These are phyloP conservation scores for Galerina sulciceps DNA, from an alignment of 768 basidiomycete genomes.

Conservation along the genomic window DNA sequence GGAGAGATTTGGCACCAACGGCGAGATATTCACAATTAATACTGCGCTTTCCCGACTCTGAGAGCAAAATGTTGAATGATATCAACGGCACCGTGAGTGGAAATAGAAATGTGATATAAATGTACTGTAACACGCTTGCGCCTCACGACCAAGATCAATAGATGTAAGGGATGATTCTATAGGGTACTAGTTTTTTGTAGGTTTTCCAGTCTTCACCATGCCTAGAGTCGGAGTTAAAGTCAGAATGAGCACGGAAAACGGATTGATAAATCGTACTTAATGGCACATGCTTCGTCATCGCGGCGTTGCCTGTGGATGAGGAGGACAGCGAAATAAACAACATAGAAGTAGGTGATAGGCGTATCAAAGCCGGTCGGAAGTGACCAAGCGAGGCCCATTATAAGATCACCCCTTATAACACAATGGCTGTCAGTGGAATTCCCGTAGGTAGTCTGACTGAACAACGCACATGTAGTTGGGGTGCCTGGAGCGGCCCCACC, in stretches of 20 bases:
- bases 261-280: conserved; percentile 62
- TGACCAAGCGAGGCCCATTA: conserved; percentile 94
- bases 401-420: conserved; percentile 68
- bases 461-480: conserved; percentile 79
- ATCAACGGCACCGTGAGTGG: no score
- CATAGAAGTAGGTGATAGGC: conserved; percentile 96
- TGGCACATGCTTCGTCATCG: conserved; percentile 90
- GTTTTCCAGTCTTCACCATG: conserved; percentile 94
- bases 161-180: conserved; percentile 83
- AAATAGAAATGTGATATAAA: background rate
- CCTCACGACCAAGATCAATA: conserved; percentile 45
- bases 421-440: background rate
- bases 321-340: conserved; percentile 84
- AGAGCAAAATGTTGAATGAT: background rate
- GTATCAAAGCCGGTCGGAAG: conserved; percentile 90
- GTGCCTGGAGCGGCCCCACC: conserved; percentile 96
- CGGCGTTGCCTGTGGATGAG: conserved; percentile 89
- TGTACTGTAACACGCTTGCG: background rate
- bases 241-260: background rate
- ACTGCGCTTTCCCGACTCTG: background rate
- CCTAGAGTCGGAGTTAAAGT: conserved; percentile 40
- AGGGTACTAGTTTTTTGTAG: conserved; percentile 88
- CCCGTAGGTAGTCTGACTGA: background rate
- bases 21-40: background rate
- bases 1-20: background rate